These are phyloP conservation scores for Claviceps sp. DNA, from an alignment of 2,329 filamentous ascomycete genomes.

Conservation along the genomic window DNA sequence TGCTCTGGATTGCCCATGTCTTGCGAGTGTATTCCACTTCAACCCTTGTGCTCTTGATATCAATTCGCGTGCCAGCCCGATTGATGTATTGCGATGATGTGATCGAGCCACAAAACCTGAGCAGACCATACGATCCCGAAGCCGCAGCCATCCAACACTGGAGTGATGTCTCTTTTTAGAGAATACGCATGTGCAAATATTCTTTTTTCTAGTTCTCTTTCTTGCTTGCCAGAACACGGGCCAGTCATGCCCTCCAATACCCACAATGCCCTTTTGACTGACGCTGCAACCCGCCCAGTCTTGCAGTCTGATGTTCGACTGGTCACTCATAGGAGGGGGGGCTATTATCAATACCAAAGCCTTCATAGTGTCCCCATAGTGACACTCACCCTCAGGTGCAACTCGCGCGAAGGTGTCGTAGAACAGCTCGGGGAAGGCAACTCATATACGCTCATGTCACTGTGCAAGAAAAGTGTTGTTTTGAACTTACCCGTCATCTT, in stretches of 20 bases:
- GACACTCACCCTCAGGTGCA: background rate
- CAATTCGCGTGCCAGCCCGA: background rate
- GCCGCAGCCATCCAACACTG: background rate
- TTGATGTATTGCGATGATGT: background rate
- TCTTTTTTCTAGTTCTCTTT: background rate
- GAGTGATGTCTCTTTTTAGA: background rate
- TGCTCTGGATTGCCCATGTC: background rate
- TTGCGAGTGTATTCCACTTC: background rate
- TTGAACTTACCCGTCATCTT: constrained; percentile 31
- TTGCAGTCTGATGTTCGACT: background rate
- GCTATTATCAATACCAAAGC: background rate
- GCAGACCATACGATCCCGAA: background rate
- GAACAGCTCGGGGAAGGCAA: background rate
- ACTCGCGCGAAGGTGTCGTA: background rate
- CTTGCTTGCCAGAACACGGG: background rate
- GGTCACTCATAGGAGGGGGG: background rate
- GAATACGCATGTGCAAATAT: background rate
- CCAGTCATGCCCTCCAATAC: background rate
- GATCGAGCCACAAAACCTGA: background rate
- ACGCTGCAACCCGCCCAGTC: background rate
- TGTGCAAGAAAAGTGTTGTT: background rate
- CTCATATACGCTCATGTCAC: background rate
- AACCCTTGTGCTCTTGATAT: constrained; percentile 1
- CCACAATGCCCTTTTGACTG: background rate
- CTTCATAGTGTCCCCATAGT: background rate